Evolutionary conservation across 257 asterid genomes (phyloP).

Genomic region (Solanum lycopersicoides): DNA sequence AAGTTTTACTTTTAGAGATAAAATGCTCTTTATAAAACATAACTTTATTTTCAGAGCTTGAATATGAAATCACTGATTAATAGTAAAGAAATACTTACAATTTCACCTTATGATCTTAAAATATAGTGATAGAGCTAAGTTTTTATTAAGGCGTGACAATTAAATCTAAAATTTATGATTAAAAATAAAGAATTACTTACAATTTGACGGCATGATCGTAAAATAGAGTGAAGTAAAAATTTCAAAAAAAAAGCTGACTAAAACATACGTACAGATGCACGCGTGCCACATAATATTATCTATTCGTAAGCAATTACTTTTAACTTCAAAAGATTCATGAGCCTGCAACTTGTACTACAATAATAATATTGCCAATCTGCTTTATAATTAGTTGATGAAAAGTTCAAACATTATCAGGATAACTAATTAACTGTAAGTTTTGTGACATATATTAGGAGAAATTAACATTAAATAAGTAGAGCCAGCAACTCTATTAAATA

Average conservation of each 20-base stretch:
- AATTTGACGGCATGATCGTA: rapidly evolving
- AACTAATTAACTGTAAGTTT: not conserved
- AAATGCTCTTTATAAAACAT: rapidly evolving
- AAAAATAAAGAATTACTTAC: not conserved
- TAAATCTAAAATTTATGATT: not conserved
- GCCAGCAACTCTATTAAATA: not conserved
- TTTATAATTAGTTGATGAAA: not conserved
- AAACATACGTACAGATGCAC: not conserved
- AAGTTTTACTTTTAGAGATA: not conserved
- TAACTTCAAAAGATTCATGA: not conserved
- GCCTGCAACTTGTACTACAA: not conserved
- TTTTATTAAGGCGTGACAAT: too few species aligned
- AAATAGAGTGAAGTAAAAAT: too few species aligned
- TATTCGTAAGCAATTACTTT: not conserved
- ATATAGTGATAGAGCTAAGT: too few species aligned
- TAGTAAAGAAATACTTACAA: too few species aligned
- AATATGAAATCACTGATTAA: too few species aligned
- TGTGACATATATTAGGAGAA: not conserved
- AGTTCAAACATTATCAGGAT: not conserved
- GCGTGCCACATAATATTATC: not conserved
- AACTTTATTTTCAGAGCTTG: rapidly evolving
- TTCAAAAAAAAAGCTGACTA: too few species aligned
- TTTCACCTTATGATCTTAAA: too few species aligned
- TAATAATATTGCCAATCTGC: not conserved
- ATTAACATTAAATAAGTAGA: not conserved